Evolutionary conservation across 768 basidiomycete species (phyloP), one percentile per base, ranked within the genome.

Genomic region (Guyanaporus albipodus): DNA sequence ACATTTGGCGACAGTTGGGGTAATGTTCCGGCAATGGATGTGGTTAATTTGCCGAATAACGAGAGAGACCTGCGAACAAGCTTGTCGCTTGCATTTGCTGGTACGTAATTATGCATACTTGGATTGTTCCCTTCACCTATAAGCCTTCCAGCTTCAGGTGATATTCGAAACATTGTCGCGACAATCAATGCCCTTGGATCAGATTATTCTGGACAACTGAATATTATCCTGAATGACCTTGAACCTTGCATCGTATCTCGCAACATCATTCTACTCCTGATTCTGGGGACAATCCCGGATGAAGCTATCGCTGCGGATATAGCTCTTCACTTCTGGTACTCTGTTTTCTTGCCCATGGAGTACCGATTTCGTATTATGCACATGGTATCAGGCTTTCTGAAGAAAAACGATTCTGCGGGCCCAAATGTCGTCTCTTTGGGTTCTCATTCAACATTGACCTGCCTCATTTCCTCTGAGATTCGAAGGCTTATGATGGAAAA

Each of bases 241-340:
- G 50, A 59, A 14, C 55, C 63, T 1, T 22, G 23, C 14, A 46
- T 68, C n/a, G 61, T 64, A 12, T 56, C 61, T 17, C 71, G 77
- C 23, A 78, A 77, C 41, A 53, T 77, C 14, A 15, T 70, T 1
- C 46, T 77, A 11, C 68, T 78, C 18, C 53, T 70, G 18, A 68
- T 76, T 34, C 62, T 78, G n/a, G 67, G 68, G 3, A 63, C 52
- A 17, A 51, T 69, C 32, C 38, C 60, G 2, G 65, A 74, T 42
- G 46, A 58, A 44, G 40, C 10, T 6, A 18, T 66, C 17, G 71
- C 71, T 1, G 75, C 68, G 8, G 77, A 77, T 31, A 54, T 68
- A 4, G 75, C 73, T 6, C 62, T 76, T 18, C 76, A 78, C 47
- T 70, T 74, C 42, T 76, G 73, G 72, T 75, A 75, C 43, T 78